Evolutionary conservation across 768 basidiomycete genomes (phyloP), one percentile per base, ranked within the genome.

Genomic region (Sporobolomyces phaffii): DNA sequence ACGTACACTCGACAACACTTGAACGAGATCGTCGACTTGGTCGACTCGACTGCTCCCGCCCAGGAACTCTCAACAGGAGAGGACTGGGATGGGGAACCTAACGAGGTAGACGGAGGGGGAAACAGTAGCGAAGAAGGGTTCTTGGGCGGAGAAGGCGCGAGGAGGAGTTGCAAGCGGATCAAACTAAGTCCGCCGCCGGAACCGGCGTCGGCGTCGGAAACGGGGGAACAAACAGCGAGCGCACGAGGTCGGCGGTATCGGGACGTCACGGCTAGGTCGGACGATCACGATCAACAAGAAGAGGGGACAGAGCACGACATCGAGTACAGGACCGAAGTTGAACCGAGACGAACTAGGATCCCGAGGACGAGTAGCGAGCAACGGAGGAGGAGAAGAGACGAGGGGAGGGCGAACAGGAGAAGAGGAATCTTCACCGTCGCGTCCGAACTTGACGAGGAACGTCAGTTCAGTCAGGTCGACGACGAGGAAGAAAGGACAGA

Each of bases 1-100:
- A 97, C 94, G 0, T 93, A 89, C 75, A 99, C 94, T 2, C 85
- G 91, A 48, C 89, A 94, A 26, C 91, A 96, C 75, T 84, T 98
- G 47, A 91, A 90, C 3, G 91, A 89, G 0, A 84, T 98, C 79
- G 91, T 94, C 3, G 93, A 96, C 72, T 90, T 91, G 3, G 93
- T 97, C 66, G 91, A 90, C n/a, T 45, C 60, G 51, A 57, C 54
- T 45, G 52, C 60, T 52, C 29, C 54, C 4, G 3, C 51, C 20
- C 38, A 10, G 49, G 43, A n/a, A 52, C 18, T 1, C 24, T 13
- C 13, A 15, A 13, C 24, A 15, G 5, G 3, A 47, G 17, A 5
- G 8, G 43, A 59, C 15, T n/a, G 15, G 29, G 56, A 44, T 8
- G 34, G 36, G 13, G 56, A 59, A 6, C 44, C 43, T 22, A 29